Evolutionary conservation across 192 early-diverging fungal species (phyloP).

Genomic region (Gaertneriomyces sp.): DNA sequence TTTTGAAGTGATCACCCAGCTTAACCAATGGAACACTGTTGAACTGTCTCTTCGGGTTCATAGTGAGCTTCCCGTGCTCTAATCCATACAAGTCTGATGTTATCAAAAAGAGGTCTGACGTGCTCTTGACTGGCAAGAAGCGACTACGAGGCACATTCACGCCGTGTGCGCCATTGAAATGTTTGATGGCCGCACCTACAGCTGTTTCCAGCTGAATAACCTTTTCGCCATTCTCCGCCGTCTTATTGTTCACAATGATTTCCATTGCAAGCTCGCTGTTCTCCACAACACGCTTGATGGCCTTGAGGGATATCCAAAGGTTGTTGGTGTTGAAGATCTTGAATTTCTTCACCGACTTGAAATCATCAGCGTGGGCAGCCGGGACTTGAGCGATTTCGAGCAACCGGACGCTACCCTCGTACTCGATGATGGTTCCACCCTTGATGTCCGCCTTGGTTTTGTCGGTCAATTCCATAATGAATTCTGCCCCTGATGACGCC

Average conservation of each 20-base stretch:
- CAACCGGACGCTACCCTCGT: constrained; percentile 88
- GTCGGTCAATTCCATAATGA: constrained; percentile 99
- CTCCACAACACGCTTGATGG: constrained; percentile 71
- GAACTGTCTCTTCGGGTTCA: constrained; percentile 94
- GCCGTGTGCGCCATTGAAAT: constrained; percentile 90
- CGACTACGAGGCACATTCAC: constrained; percentile 97
- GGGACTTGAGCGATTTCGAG: constrained; percentile 99
- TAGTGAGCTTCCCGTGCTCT: constrained; percentile 84
- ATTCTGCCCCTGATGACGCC: constrained; percentile 81
- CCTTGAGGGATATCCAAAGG: constrained; percentile 49
- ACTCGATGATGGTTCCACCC: constrained; percentile 98
- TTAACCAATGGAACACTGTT: constrained; percentile 91
- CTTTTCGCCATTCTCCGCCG: constrained; percentile 87
- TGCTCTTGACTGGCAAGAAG: constrained; percentile 98
- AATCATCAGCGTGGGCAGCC: constrained; percentile 90
- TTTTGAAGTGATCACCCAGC: constrained; percentile 97
- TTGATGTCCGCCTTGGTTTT: constrained; percentile 99
- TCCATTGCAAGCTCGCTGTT: constrained; percentile 79
- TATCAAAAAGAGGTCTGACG: constrained; percentile 94
- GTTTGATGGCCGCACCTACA: constrained; percentile 98
- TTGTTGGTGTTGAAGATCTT: constrained; percentile 90
- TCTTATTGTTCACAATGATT: constrained; percentile 97
- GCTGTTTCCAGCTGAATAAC: constrained; percentile 99
- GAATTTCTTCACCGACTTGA: constrained; percentile 99
- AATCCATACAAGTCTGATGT: constrained; percentile 92